A percentile compares a stretch with the other conserved stretches of the same genome.
Evolutionary conservation across 352 stramenopile genomes (phyloP).

Genomic region (Pythium graminicola): DNA sequence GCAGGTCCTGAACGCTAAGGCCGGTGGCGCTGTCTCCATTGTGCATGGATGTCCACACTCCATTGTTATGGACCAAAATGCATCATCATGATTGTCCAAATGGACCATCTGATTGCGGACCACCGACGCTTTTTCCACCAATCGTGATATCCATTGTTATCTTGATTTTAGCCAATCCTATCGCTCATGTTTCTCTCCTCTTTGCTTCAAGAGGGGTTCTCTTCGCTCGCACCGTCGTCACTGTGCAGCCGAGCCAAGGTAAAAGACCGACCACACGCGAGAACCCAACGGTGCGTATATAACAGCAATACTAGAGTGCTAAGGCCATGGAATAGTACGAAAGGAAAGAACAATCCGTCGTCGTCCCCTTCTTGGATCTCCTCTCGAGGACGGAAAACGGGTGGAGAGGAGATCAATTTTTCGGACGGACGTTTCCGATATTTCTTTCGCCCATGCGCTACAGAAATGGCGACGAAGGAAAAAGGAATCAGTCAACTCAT

Average conservation of each 20-base stretch:
- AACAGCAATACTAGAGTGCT: not conserved
- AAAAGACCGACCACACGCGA: conserved; percentile 9
- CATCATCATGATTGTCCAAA: not conserved
- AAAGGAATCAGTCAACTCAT: no score
- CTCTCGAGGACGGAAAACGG: not conserved
- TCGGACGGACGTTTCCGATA: no score
- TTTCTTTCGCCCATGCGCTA: no score
- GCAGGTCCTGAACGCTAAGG: conserved; percentile 30
- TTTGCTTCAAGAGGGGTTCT: conserved; percentile 25
- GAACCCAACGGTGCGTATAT: not conserved
- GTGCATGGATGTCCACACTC: conserved; percentile 17
- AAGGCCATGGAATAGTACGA: no score
- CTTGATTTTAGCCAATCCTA: conserved; percentile 22
- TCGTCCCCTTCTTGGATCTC: not conserved
- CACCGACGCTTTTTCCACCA: conserved; percentile 13
- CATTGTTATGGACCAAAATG: no score
- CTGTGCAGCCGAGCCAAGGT: conserved; percentile 1
- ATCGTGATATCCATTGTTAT: no score
- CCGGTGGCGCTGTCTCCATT: conserved; percentile 63
- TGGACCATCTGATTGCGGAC: no score
- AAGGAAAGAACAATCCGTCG: no score
- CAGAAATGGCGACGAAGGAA: no score
- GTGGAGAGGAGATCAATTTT: not conserved
- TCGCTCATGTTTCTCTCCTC: not conserved
- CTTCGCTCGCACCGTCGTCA: conserved; percentile 3